Conservation (phyloP, 2,329 filamentous ascomycete species). For the Fusarium sp. region DNA sequence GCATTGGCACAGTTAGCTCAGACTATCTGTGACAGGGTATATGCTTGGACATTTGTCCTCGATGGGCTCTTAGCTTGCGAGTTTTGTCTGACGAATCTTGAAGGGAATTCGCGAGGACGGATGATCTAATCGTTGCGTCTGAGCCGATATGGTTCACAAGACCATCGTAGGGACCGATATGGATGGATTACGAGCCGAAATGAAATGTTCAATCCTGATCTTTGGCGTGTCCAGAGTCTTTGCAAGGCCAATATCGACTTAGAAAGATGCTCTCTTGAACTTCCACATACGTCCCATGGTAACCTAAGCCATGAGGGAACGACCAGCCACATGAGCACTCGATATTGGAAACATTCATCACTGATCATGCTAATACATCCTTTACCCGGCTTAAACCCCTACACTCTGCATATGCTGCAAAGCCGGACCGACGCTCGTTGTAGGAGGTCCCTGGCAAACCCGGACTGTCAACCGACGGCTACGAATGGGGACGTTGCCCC, state of each 20-base stretch:
- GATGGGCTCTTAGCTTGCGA: slow-evolving; percentile 3
- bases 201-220: neutral
- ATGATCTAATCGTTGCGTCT: neutral
- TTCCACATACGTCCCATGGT: slow-evolving; percentile 17
- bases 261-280: neutral
- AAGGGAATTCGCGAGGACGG: neutral
- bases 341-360: neutral
- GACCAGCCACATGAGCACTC: slow-evolving; percentile 3
- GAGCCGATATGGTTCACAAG: neutral
- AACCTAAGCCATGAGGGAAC: slow-evolving; percentile 2
- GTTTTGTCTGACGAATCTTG: neutral
- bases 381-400: neutral
- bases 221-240: neutral
- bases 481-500: slow-evolving; percentile 20
- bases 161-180: neutral
- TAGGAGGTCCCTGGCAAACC: neutral
- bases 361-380: neutral
- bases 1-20: slow-evolving; percentile 4
- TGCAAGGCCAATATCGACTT: neutral
- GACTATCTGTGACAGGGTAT: slow-evolving; percentile 26
- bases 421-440: neutral
- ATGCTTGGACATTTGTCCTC: neutral
- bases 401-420: neutral
- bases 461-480: slow-evolving; percentile 8
- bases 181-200: neutral